Percentiles rank a stretch among this genome's conserved stretches.
These are phyloP conservation scores for Calonectria multiphialidica DNA, from an alignment of 2,329 filamentous ascomycete genomes.

Conservation along the genomic window DNA sequence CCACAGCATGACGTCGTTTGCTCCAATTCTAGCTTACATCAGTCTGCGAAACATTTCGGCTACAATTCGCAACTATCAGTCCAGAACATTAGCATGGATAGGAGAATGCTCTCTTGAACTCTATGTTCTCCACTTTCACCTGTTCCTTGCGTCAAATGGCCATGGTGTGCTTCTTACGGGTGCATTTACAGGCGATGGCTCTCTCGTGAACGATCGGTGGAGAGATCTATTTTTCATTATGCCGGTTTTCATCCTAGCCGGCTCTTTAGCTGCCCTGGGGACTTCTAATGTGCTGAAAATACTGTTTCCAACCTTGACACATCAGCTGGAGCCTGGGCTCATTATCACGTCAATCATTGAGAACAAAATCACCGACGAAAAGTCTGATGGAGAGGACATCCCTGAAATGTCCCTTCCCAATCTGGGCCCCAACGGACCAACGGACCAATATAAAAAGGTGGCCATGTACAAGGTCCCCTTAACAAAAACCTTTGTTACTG, in stretches of 20 bases:
- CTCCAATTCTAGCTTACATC: conserved; percentile 67
- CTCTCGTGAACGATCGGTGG: conserved; percentile 36
- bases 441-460: not conserved
- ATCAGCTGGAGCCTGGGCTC: not conserved
- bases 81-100: conserved; percentile 62
- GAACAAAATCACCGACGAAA: not conserved
- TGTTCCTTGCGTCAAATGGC: conserved; percentile 70
- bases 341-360: not conserved
- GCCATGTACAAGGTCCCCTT: not conserved
- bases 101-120: conserved; percentile 69
- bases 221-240: conserved; percentile 39
- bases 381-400: not conserved
- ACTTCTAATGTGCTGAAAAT: not conserved
- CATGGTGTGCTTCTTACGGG: conserved; percentile 54
- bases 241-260: conserved; percentile 32
- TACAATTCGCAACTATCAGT: conserved; percentile 34
- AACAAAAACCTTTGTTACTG: not conserved
- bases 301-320: not conserved
- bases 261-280: not conserved
- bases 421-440: no score
- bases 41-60: conserved; percentile 60
- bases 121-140: conserved; percentile 71
- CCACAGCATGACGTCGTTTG: conserved; percentile 65
- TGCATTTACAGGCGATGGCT: conserved; percentile 34
- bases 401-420: not conserved